These are phyloP conservation scores for Eucalyptus lansdowneana DNA, from an alignment of 345 rosid genomes.

Conservation along the genomic window DNA sequence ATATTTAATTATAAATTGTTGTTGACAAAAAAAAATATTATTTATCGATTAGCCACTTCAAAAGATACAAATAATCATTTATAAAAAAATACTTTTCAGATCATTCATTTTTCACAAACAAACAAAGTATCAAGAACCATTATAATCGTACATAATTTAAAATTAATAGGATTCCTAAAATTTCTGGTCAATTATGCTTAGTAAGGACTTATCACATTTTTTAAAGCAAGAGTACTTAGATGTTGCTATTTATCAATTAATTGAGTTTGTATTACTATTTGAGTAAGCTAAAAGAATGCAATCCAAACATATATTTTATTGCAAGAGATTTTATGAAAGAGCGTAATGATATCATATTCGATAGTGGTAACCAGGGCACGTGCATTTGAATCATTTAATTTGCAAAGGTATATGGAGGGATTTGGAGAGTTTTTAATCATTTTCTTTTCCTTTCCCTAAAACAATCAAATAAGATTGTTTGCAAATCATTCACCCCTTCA, in stretches of 20 bases:
- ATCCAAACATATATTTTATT: neutral
- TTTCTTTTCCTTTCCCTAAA: no score
- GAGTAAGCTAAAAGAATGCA: neutral
- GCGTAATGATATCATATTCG: no score
- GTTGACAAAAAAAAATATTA: no score
- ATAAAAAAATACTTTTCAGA: no score
- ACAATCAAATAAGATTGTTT: no score
- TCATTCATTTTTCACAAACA: no score
- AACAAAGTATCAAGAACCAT: neutral
- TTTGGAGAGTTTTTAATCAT: no score
- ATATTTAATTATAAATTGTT: neutral
- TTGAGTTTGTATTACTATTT: neutral
- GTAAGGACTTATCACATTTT: no score
- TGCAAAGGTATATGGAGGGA: no score
- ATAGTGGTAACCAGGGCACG: accelerated
- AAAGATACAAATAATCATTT: no score
- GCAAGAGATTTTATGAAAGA: neutral
- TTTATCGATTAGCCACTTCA: no score
- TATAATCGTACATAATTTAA: neutral
- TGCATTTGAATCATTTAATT: neutral
- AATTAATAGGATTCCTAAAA: no score
- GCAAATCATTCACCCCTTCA: neutral
- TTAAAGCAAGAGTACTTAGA: neutral
- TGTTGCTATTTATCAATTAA: neutral
- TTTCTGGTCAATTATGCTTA: neutral